phyloP scores from a whole-genome alignment of 2,329 filamentous ascomycete species.

The Diplodia seriata region DNA sequence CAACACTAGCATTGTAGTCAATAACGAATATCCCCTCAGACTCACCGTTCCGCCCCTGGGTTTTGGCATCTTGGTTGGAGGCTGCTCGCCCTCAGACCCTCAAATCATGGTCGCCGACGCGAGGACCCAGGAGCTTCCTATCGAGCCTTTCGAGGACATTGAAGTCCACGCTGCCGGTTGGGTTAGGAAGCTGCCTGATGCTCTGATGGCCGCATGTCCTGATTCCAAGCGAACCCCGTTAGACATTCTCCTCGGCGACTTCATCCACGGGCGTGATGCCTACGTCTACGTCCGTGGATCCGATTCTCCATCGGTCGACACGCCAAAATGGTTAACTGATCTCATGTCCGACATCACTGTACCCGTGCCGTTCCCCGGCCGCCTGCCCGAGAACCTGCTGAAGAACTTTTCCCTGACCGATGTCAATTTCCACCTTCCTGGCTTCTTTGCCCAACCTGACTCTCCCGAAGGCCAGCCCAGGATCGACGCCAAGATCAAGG shows the following conservation, averaged over 20 bases:
- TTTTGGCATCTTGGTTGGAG: slow-evolving; percentile 85
- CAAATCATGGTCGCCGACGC: slow-evolving; percentile 82
- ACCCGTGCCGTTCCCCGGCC: slow-evolving; percentile 82
- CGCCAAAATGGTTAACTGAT: slow-evolving; percentile 82
- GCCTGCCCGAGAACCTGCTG: slow-evolving; percentile 81
- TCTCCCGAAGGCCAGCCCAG: slow-evolving; percentile 76
- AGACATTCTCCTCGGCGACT: slow-evolving; percentile 79
- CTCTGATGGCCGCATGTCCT: slow-evolving; percentile 76
- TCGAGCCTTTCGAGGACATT: slow-evolving; percentile 73
- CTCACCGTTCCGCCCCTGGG: slow-evolving; percentile 78
- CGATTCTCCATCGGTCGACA: slow-evolving; percentile 67
- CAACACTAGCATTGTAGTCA: slow-evolving; percentile 74
- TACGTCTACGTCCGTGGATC: slow-evolving; percentile 85
- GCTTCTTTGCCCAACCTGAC: slow-evolving; percentile 77
- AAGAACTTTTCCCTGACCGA: slow-evolving; percentile 86
- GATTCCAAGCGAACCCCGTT: slow-evolving; percentile 80
- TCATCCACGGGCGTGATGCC: slow-evolving; percentile 79
- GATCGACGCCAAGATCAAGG: slow-evolving; percentile 83
- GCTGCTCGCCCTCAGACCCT: slow-evolving; percentile 74
- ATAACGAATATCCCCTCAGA: slow-evolving; percentile 80
- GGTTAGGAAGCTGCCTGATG: slow-evolving; percentile 75
- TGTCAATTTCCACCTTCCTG: slow-evolving; percentile 84
- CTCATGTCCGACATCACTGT: slow-evolving; percentile 82
- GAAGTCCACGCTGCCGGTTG: slow-evolving; percentile 73
- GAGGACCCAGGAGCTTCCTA: slow-evolving; percentile 68